Percentiles rank a stretch among this genome's conserved stretches.
These are phyloP conservation scores for Penicillium odoratum DNA, from an alignment of 495 filamentous ascomycete genomes.

Conservation along the genomic window DNA sequence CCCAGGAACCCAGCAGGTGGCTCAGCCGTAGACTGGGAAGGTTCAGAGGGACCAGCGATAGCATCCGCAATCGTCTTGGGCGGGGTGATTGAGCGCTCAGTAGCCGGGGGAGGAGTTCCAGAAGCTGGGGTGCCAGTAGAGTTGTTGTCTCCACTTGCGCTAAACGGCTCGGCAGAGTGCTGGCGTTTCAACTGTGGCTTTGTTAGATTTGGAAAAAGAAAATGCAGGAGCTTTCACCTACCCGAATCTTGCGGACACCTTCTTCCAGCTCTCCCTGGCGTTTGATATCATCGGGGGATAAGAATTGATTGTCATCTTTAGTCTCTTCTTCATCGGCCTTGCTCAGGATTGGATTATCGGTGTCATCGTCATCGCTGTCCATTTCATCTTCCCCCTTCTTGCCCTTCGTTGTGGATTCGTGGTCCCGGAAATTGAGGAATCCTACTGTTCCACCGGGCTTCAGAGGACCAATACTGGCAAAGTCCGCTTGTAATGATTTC, in stretches of 20 bases:
- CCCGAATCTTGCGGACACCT: conserved; percentile 88
- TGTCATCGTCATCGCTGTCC: conserved; percentile 69
- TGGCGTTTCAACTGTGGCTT: conserved; percentile 81
- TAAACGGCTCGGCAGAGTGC: conserved; percentile 79
- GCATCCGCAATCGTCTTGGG: conserved; percentile 25
- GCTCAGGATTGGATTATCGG: conserved; percentile 50
- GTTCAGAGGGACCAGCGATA: conserved; percentile 26
- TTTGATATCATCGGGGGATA: conserved; percentile 78
- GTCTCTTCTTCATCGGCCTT: conserved; percentile 74
- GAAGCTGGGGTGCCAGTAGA: conserved; percentile 48
- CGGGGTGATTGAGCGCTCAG: conserved; percentile 43
- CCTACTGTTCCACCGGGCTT: conserved; percentile 80
- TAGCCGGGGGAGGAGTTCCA: conserved; percentile 36
- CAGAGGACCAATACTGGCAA: conserved; percentile 79
- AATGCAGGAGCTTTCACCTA: conserved; percentile 43
- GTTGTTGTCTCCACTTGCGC: conserved; percentile 41
- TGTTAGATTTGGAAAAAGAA: conserved; percentile 12
- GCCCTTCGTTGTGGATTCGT: conserved; percentile 49
- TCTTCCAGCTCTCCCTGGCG: conserved; percentile 85
- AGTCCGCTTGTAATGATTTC: conserved; percentile 75
- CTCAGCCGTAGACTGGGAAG: conserved; percentile 31
- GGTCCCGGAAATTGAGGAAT: conserved; percentile 88
- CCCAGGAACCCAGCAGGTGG: conserved; percentile 57
- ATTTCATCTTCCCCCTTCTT: conserved; percentile 52
- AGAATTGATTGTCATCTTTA: conserved; percentile 61